These are phyloP conservation scores for Boletus sp. DNA, from an alignment of 768 basidiomycete species.

Conservation along the genomic window DNA sequence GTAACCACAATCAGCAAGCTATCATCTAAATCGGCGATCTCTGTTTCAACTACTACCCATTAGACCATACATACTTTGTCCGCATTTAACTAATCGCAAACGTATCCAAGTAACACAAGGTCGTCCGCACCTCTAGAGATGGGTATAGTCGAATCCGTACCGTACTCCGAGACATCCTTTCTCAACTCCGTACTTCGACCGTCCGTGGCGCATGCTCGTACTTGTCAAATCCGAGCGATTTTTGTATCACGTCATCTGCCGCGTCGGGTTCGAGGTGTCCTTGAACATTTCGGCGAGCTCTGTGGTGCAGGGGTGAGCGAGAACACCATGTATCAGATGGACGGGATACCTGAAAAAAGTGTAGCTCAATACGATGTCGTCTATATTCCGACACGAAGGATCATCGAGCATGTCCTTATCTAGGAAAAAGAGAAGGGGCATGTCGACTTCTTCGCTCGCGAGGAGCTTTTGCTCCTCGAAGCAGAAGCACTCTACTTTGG, in stretches of 20 bases:
- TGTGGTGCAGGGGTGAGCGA: conserved; percentile 29
- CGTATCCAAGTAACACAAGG: too few relatives aligned
- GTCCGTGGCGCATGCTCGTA: conserved; percentile 48
- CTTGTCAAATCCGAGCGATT: conserved; percentile 70
- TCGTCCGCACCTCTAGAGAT: too few relatives aligned
- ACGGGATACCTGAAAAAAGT: conserved; percentile 86
- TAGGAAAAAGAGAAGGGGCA: conserved; percentile 98
- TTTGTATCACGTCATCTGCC: conserved; percentile 70
- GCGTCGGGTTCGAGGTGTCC: conserved; percentile 94
- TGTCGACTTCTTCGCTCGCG: conserved; percentile 95
- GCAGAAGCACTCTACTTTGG: conserved; percentile 99
- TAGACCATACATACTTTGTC: too few relatives aligned
- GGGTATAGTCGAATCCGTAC: neutral
- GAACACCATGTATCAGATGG: neutral
- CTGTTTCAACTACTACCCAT: too few relatives aligned
- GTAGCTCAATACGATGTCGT: conserved; percentile 92
- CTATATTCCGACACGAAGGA: conserved; percentile 79
- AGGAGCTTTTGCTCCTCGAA: conserved; percentile 97
- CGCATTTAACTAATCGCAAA: too few relatives aligned
- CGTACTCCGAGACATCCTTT: neutral
- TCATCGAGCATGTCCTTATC: conserved; percentile 97
- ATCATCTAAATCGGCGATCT: too few relatives aligned
- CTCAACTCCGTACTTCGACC: conserved; percentile 5
- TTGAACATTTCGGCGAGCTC: conserved; percentile 79
- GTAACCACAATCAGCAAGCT: too few relatives aligned